Evolutionary conservation across 179 eudicot species (phyloP), one percentile per base, ranked within the genome.

Genomic region (Amaranthus tricolor): DNA sequence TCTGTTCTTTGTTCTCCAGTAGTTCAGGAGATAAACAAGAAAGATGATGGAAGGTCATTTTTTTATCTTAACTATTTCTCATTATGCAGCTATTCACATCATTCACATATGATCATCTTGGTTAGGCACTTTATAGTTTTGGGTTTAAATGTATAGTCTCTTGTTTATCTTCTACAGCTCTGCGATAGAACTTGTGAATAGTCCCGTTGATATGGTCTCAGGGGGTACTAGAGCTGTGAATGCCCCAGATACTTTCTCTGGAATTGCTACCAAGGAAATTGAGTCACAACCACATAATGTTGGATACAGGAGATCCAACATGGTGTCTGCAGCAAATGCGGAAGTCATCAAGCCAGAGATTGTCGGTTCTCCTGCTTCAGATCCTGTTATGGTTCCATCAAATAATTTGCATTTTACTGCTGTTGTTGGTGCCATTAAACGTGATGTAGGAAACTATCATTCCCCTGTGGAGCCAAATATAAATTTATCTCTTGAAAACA

Each of bases 151-250:
- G 63, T 72, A 62, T 53, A 74, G 67, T 75, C 77, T 63, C 74
- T 71, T 82, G 68, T 75, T 70, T 68, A 52, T 76, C 54, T 70
- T 80, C 78, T 86, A 80, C 93, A 89, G 93, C 83, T 82, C 83
- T 66, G 65, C 62, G 73, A 80, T 80, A 64, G 82, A 55, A 73
- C 63, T 79, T 66, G 79, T 81, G 74, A 82, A 86, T 82, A 87
- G 87, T 75, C 87, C 88, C 68, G 61, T 81, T 77, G 80, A 69
- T 72, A 72, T 78, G 53, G 81, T 81, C 75, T 82, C 86, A 74
- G 84, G 68, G 80, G 88, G 74, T 71, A 59, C 62, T 40, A 66
- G 69, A 77, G 83, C 72, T 70, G 60, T 70, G 62, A 79, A 65
- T 59, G 76, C 76, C 66, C 62, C 75, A 49, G 80, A 81, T 57